Conservation (phyloP, 2,329 filamentous ascomycete species). For the Cordyceps fumosorosea region DNA sequence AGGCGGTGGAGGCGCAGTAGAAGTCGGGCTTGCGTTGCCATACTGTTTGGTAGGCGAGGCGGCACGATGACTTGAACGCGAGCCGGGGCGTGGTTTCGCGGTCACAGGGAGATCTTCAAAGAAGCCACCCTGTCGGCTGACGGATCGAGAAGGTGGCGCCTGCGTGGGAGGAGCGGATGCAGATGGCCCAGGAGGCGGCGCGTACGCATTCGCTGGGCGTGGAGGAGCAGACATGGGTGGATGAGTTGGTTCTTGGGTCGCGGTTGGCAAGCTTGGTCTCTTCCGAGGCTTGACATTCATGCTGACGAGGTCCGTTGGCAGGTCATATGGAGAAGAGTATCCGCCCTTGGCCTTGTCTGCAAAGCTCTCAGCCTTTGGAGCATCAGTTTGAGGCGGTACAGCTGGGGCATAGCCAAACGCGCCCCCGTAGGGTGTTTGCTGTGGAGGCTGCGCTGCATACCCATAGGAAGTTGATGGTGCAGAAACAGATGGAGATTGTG, state of each 20-base stretch:
- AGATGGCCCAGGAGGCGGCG: slow-evolving; percentile 30
- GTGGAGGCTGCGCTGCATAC: slow-evolving; percentile 12
- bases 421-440: slow-evolving; percentile 23
- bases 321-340: slow-evolving; percentile 89
- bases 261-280: slow-evolving; percentile 53
- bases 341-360: slow-evolving; percentile 84
- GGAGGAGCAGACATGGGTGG: slow-evolving; percentile 35
- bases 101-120: slow-evolving; percentile 70
- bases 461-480: slow-evolving; percentile 12
- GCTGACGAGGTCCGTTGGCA: slow-evolving; percentile 71
- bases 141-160: slow-evolving; percentile 33
- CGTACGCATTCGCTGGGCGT: slow-evolving; percentile 58
- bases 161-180: slow-evolving; percentile 18
- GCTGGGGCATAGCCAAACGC: slow-evolving; percentile 21
- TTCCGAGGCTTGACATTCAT: slow-evolving; percentile 58
- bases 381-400: slow-evolving; percentile 33
- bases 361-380: slow-evolving; percentile 70
- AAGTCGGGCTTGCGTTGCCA: slow-evolving; percentile 1
- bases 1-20: background rate
- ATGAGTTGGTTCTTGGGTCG: slow-evolving; percentile 35
- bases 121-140: slow-evolving; percentile 54
- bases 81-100: slow-evolving; percentile 54
- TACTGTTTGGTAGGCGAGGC: slow-evolving; percentile 35
- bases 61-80: slow-evolving; percentile 42
- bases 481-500: slow-evolving; percentile 10